Conservation (phyloP, 805 yeast species). For the Ogataea chonburiensis region DNA sequence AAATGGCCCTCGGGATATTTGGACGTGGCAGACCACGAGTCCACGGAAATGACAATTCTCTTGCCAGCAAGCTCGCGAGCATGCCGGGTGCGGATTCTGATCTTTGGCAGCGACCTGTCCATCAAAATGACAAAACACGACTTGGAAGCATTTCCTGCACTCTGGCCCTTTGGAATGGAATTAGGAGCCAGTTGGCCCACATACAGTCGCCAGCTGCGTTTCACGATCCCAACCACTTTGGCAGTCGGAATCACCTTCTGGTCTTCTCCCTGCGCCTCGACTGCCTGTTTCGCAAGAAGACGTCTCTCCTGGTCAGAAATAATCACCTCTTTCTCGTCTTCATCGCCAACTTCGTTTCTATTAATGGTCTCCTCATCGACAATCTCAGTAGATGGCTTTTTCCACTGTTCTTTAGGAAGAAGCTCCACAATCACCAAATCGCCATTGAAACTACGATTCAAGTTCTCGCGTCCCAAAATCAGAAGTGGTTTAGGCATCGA, state of each 20-base stretch:
- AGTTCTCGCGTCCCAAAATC: slow-evolving; percentile 74
- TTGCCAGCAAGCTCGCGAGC: slow-evolving; percentile 81
- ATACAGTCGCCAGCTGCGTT: slow-evolving; percentile 93
- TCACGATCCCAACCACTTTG: slow-evolving; percentile 78
- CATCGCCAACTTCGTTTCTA: slow-evolving; percentile 58
- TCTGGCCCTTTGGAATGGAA: slow-evolving; percentile 55
- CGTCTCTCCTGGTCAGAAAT: slow-evolving; percentile 71
- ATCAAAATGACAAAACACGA: slow-evolving; percentile 81
- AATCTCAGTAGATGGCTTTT: slow-evolving; percentile 74
- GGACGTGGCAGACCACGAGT: slow-evolving; percentile 84
- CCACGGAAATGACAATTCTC: slow-evolving; percentile 89
- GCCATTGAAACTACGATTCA: slow-evolving; percentile 90
- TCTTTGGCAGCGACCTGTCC: slow-evolving; percentile 86
- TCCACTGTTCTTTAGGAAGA: slow-evolving; percentile 84
- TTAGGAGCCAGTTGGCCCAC: slow-evolving; percentile 90
- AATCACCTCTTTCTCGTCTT: slow-evolving; percentile 43
- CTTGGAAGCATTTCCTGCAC: slow-evolving; percentile 63
- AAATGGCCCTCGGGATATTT: slow-evolving; percentile 94
- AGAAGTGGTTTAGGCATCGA: slow-evolving; percentile 80
- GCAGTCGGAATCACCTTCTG: slow-evolving; percentile 82
- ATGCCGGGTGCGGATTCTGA: slow-evolving; percentile 84
- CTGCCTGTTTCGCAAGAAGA: slow-evolving; percentile 74
- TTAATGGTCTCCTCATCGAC: slow-evolving; percentile 71
- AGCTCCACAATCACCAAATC: slow-evolving; percentile 90
- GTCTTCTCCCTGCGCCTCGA: slow-evolving; percentile 49